Base-by-base conservation (phyloP, 495 filamentous ascomycete species). In the Daldinia bambusicola region DNA sequence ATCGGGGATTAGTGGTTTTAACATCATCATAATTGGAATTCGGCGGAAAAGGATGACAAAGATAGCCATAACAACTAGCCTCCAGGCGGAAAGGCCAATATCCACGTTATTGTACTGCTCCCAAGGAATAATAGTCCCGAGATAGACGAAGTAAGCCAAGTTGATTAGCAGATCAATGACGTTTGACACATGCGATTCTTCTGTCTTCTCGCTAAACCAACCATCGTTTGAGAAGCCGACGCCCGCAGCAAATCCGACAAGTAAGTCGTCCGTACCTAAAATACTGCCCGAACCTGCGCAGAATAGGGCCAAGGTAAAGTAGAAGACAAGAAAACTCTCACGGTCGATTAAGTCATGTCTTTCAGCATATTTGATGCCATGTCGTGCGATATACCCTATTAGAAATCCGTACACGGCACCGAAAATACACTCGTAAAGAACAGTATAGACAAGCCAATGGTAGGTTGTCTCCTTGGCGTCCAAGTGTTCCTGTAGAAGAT, bases 161-260 rank as follows among this genome's bases (percentile, higher is more conserved):
- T 99, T 99, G 80, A 99, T 87, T 61, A 99, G 81, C 71, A 99
- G 80, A 84, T 99, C 96, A 77, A 99, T 98, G 79, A 99, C 96
- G 88, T 98, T 98, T 76, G 95, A 98, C 22, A 99, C 96, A 76
- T 98, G 95, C 1, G 96, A 93, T 74, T 99, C 96, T 76, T 99
- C 96, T 0, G 96, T 99, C 83, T 98, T 97, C 76, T 98, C 92
- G 10, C 91, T 92, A 76, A 98, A 99, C 96, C 96, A 99, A 60
- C 96, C 96, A 76, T 98, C 96, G 76, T 99, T 98, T 71, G 93
- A 97, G 83, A 99, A 99, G 26, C 95, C 96, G 26, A 98, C 95
- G 61, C 96, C 96, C 45, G 91, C 92, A 16, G 94, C 88, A 74
- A 99, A 99, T 41, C 96, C 96, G 43, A 99, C 93, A 30, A 99